These are phyloP conservation scores for Passalora sequoiae DNA, from an alignment of 2,329 filamentous ascomycete species.

Conservation along the genomic window DNA sequence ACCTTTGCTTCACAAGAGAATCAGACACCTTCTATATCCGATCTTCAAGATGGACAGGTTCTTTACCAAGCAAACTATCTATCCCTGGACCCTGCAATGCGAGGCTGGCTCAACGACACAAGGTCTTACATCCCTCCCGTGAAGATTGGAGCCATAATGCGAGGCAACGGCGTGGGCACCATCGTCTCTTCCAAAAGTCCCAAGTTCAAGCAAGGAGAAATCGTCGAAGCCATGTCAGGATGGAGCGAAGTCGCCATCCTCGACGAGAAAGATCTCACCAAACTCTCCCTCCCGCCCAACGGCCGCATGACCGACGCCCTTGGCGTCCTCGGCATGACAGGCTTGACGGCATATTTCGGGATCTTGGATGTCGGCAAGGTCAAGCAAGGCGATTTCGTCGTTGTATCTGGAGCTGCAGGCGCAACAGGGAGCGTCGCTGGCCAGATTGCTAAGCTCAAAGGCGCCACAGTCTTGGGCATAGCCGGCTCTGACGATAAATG, in stretches of 20 bases:
- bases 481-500: constrained; percentile 65
- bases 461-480: constrained; percentile 59
- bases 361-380: constrained; percentile 64
- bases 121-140: constrained; percentile 47
- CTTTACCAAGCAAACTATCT: constrained; percentile 46
- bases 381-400: constrained; percentile 66
- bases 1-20: constrained; percentile 23
- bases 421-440: constrained; percentile 72
- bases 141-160: constrained; percentile 39
- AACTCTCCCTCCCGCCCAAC: constrained; percentile 21
- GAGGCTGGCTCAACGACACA: constrained; percentile 46
- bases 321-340: constrained; percentile 54
- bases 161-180: constrained; percentile 34
- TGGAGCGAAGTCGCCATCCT: constrained; percentile 43
- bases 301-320: constrained; percentile 26
- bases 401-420: constrained; percentile 72
- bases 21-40: constrained; percentile 14
- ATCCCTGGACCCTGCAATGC: constrained; percentile 51
- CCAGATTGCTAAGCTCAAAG: constrained; percentile 71
- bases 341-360: constrained; percentile 72
- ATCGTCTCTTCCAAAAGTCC: constrained; percentile 36
- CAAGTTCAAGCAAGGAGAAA: constrained; percentile 32
- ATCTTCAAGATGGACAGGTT: constrained; percentile 37
- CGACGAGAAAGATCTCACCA: constrained; percentile 19
- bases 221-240: constrained; percentile 31